Evolutionary conservation across 257 asterid species (phyloP).

Genomic region (Nicotiana tabacum): DNA sequence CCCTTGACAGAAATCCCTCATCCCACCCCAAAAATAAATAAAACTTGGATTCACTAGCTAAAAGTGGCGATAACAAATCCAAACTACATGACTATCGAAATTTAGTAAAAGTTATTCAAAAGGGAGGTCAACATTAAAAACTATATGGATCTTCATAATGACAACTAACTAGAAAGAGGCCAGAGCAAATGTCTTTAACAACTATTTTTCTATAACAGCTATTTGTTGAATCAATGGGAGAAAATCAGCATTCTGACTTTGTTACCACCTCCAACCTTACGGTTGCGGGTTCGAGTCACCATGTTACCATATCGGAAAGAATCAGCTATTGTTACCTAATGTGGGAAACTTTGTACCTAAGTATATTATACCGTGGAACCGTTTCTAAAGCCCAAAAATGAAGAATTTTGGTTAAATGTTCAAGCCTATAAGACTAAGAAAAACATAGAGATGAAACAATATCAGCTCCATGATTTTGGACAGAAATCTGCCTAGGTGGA

Average conservation of each 20-base stretch:
- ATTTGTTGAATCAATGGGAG: not conserved
- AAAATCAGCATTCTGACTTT: not conserved
- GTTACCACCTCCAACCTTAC: too few relatives aligned
- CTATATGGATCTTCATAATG: not conserved
- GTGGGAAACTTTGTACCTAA: not conserved
- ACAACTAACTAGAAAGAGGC: not conserved
- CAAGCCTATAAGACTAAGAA: too few relatives aligned
- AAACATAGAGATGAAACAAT: too few relatives aligned
- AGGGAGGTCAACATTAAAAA: not conserved
- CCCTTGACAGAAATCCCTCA: not conserved
- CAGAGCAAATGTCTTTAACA: not conserved
- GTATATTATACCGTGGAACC: not conserved
- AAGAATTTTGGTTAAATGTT: too few relatives aligned
- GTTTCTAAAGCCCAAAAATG: too few relatives aligned
- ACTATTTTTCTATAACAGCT: not conserved
- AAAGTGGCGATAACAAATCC: not conserved
- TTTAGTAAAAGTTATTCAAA: not conserved
- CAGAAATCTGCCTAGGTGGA: too few relatives aligned
- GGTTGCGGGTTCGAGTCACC: too few relatives aligned
- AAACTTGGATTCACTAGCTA: not conserved
- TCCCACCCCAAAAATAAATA: not conserved
- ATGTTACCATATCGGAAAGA: too few relatives aligned
- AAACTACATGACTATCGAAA: not conserved
- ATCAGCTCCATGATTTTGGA: too few relatives aligned
- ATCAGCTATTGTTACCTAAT: not conserved